Base-by-base conservation (phyloP, 805 yeast species). In the Teunomyces gatunensis region DNA sequence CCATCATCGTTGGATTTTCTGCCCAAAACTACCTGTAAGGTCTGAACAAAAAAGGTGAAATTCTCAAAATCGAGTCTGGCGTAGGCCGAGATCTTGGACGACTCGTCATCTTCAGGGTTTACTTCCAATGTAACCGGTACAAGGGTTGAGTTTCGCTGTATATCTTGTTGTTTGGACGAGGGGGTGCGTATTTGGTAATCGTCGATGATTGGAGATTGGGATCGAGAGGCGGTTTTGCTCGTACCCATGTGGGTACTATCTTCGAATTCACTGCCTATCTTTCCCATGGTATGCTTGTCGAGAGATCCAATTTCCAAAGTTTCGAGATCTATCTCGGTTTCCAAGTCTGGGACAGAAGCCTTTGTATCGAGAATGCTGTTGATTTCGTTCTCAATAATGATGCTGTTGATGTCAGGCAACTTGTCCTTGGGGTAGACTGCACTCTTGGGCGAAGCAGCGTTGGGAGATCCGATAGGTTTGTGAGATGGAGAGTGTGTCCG, bases 41-140 rank as follows among this genome's bases (percentile, higher is more conserved):
- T 94, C 68, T 94, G 99, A 9, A 94, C 97, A 58, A 92, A 94
- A 62, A 94, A 94, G 2, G 97, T 91, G 64, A 87, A 92, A 53
- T 88, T 82, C 50, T 88, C 96, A 64, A 94, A 94, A 63, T 94
- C 98, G 34, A 94, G 70, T 56, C 90, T 73, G 1, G 94, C 94
- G 63, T 80, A 80, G 3, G 84, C 84, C 21, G 80, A 78, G 28
- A 80, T 78, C 46, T 70, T 63, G 41, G 66, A 60, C 1, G 49
- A 43, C 17, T 50, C 56, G 15, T 54, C 58, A 12, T 50, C 48
- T 20, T 51, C 55, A 20, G 42, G 35, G 45, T 28, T n/a, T 36
- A 23, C 54, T 30, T 60, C 62, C 4, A 48, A 36, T 7, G 57
- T 52, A 4, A 59, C 47, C n/a, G 64, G 54, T 15, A 57, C 54